These are phyloP conservation scores for Naumovozyma dairenensis DNA, from an alignment of 805 yeast genomes.

Conservation along the genomic window DNA sequence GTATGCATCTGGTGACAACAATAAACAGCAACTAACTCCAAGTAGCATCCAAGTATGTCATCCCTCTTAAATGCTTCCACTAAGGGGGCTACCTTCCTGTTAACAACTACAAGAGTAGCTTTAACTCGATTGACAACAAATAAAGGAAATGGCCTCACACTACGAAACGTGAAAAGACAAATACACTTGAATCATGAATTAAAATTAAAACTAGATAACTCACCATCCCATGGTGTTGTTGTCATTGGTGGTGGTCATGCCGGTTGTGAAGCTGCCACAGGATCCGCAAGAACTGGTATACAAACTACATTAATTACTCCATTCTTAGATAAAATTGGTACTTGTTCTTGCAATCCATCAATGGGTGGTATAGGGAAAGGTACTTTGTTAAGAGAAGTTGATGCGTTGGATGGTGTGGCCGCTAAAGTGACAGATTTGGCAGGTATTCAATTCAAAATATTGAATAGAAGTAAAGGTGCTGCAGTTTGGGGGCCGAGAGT, in stretches of 20 bases:
- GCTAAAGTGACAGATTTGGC: constrained; percentile 82
- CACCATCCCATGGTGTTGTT: constrained; percentile 39
- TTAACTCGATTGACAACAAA: too few species aligned
- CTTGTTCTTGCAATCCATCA: constrained; percentile 94
- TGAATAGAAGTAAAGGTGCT: constrained; percentile 77
- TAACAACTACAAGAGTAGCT: too few species aligned
- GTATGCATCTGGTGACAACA: too few species aligned
- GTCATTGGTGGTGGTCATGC: constrained; percentile 99
- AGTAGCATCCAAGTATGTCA: too few species aligned
- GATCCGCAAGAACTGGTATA: constrained; percentile 77
- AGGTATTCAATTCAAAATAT: constrained; percentile 81
- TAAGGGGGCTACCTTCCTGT: too few species aligned
- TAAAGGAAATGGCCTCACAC: too few species aligned
- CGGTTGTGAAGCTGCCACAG: constrained; percentile 95
- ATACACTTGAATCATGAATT: too few species aligned
- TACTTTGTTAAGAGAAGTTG: constrained; percentile 81
- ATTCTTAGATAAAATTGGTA: constrained; percentile 63
- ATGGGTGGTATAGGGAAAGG: constrained; percentile 99
- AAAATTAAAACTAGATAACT: too few species aligned
- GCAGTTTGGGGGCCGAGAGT: constrained; percentile 99
- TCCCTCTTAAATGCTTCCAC: too few species aligned
- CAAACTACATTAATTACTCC: constrained; percentile 59
- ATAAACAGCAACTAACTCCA: too few species aligned
- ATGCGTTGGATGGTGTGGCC: constrained; percentile 91
- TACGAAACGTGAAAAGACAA: too few species aligned